Base-by-base conservation (phyloP, 1,284 basidiomycete species). In the Cryptococcus sp. region DNA sequence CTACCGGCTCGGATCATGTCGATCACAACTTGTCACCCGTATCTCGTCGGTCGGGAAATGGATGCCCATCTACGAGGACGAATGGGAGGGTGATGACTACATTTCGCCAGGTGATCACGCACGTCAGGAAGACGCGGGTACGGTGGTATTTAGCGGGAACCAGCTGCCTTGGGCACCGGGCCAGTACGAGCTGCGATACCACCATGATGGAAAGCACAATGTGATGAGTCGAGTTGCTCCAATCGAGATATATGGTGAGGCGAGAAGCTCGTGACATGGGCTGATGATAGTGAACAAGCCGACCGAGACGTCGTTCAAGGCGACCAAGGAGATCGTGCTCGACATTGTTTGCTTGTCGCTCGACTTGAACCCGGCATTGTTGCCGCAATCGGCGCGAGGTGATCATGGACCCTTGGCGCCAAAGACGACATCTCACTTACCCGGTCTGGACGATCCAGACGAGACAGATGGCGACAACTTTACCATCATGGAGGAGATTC, bases 151-250 rank as follows among this genome's bases (percentile, higher is more conserved):
- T 75, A 80, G 80, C 55, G 83, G 83, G 7, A 80, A 87, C 55
- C 80, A 79, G 9, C 74, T 98, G 25, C 91, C 93, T 3, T 97
- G 93, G 93, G 73, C 80, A 19, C 79, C 81, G 25, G 95, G 94
- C 3, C 73, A 74, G 48, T 98, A 97, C 69, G 94, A 98, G 78
- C 82, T 92, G 62, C 67, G 78, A 57, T 71, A 65, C 48, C 90
- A 94, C 68, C 90, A 93, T 61, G 87, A 90, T 68, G 88, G 89
- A 41, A 97, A 94, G 71, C 89, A 98, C 74, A 95, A 93, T 67
- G 94, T 98, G 49, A 86, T 98, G 79, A 82, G 83, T 47, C 71
- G 85, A 42, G 82, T 86, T 47, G 83, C 83, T 1, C 88, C 89
- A 1, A 75, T 97, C 51, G 90, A 95, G 68, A 84, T 98, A 34